phyloP scores from a whole-genome alignment of 2,329 filamentous ascomycete species.

The Dryadomyces quercivorus region DNA sequence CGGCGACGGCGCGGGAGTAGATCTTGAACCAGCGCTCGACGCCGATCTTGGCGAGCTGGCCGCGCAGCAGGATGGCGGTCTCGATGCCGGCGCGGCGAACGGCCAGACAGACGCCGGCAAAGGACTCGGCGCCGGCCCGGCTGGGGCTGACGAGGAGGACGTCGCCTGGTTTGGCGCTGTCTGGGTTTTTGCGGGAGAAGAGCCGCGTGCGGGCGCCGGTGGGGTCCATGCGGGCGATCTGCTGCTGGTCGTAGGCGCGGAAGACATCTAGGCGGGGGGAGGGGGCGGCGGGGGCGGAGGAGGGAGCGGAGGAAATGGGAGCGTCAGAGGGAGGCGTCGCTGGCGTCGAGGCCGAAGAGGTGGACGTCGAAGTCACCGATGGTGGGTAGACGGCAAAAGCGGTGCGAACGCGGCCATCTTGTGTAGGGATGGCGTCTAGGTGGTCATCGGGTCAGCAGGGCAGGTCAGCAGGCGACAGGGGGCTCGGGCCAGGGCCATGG shows the following conservation, averaged over 20 bases:
- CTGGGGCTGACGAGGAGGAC: constrained; percentile 83
- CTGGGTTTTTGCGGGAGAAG: constrained; percentile 65
- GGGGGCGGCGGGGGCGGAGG: constrained; percentile 6
- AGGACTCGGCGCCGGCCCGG: constrained; percentile 68
- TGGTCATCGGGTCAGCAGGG: neutral
- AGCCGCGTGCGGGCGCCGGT: constrained; percentile 70
- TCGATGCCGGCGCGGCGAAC: constrained; percentile 83
- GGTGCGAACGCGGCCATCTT: constrained; percentile 18
- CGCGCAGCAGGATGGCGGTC: constrained; percentile 75
- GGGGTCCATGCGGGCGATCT: constrained; percentile 69
- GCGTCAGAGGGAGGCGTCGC: constrained; percentile 6
- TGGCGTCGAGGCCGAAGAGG: constrained; percentile 5
- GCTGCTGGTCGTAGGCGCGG: constrained; percentile 49
- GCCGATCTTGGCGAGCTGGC: constrained; percentile 72
- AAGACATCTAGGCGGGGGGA: constrained; percentile 48
- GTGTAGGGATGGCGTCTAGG: constrained; percentile 9
- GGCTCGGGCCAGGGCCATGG: neutral
- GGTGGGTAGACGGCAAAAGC: constrained; percentile 36
- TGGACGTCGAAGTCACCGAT: constrained; percentile 2
- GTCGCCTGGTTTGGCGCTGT: constrained; percentile 75
- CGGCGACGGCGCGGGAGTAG: constrained; percentile 78
- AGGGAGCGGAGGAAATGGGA: neutral
- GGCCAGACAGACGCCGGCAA: constrained; percentile 76
- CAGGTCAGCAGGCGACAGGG: neutral
- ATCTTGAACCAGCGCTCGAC: constrained; percentile 98